A percentile compares a stretch with the other conserved stretches of the same genome.
These are phyloP conservation scores for Suillus tomentosus DNA, from an alignment of 768 basidiomycete genomes.

Conservation along the genomic window DNA sequence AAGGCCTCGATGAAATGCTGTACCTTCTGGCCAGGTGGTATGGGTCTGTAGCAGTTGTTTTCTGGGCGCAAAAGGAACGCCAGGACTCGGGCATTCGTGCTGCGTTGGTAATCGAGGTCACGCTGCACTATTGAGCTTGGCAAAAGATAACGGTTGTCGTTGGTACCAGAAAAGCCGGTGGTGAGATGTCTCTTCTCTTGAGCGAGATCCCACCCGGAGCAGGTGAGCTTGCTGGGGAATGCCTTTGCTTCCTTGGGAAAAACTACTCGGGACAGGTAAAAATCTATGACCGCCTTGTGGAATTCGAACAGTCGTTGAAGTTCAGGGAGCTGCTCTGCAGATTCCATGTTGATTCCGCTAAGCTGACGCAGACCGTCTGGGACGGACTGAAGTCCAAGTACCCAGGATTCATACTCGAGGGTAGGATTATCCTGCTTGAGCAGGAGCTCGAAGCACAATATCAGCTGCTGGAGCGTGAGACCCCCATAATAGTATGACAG, in stretches of 20 bases:
- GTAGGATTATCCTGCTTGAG: slow-evolving; percentile 33
- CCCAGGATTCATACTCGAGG: slow-evolving; percentile 35
- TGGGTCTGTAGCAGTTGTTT: slow-evolving; percentile 21
- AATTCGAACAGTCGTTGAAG: slow-evolving; percentile 32
- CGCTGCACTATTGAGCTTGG: slow-evolving; percentile 36
- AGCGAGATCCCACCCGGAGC: slow-evolving; percentile 42
- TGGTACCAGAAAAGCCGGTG: slow-evolving; percentile 42
- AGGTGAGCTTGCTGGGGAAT: slow-evolving; percentile 36
- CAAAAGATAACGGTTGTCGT: slow-evolving; percentile 40
- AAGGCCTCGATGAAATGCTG: slow-evolving; percentile 31
- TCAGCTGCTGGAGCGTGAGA: slow-evolving; percentile 32
- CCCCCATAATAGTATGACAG: slow-evolving; percentile 41
- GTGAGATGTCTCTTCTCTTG: slow-evolving; percentile 20
- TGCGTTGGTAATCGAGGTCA: slow-evolving; percentile 30
- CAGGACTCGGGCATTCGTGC: slow-evolving; percentile 48
- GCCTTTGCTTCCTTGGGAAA: slow-evolving; percentile 42
- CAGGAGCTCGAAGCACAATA: slow-evolving; percentile 30
- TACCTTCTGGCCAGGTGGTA: slow-evolving; percentile 15
- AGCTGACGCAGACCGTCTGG: slow-evolving; percentile 22
- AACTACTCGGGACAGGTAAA: slow-evolving; percentile 39
- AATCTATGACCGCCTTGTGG: slow-evolving; percentile 36
- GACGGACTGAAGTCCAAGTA: slow-evolving; percentile 20
- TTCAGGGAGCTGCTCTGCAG: slow-evolving; percentile 24
- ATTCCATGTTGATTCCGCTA: slow-evolving; percentile 31
- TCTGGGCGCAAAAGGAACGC: slow-evolving; percentile 32